A percentile compares a stretch with the other conserved stretches of the same genome.
phyloP scores from a whole-genome alignment of 177 flowering plant genomes.

The Vitis hybrid region DNA sequence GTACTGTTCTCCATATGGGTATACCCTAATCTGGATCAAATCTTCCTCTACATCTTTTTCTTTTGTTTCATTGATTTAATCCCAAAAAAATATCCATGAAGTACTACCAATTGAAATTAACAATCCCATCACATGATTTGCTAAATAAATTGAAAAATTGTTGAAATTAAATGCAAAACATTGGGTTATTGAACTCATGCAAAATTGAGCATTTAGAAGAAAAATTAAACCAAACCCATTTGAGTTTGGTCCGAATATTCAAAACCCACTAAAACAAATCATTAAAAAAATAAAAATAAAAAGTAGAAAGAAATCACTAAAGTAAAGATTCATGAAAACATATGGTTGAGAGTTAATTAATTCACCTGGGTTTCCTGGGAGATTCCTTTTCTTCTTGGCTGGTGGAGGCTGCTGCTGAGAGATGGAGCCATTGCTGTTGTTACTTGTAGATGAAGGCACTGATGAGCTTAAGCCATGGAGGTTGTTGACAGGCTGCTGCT shows the following conservation, averaged over 20 bases:
- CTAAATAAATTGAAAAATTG: too few species aligned
- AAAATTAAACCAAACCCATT: neutral
- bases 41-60: too few species aligned
- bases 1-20: neutral
- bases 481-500: conserved; percentile 3
- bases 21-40: too few species aligned
- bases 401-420: conserved; percentile 11
- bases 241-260: neutral
- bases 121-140: too few species aligned
- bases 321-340: neutral
- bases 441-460: conserved; percentile 17
- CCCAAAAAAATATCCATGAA: too few species aligned
- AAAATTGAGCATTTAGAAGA: neutral
- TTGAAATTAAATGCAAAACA: neutral
- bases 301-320: neutral
- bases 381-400: conserved; percentile 25
- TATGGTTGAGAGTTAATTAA: neutral
- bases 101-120: too few species aligned
- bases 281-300: neutral
- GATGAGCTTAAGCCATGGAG: conserved; percentile 24
- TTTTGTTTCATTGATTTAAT: too few species aligned
- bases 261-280: neutral
- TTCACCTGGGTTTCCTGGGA: conserved; percentile 33
- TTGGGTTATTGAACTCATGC: neutral
- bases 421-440: conserved; percentile 16